phyloP scores from a whole-genome alignment of 192 early-diverging fungal species.

The Lobosporangium transversale region DNA sequence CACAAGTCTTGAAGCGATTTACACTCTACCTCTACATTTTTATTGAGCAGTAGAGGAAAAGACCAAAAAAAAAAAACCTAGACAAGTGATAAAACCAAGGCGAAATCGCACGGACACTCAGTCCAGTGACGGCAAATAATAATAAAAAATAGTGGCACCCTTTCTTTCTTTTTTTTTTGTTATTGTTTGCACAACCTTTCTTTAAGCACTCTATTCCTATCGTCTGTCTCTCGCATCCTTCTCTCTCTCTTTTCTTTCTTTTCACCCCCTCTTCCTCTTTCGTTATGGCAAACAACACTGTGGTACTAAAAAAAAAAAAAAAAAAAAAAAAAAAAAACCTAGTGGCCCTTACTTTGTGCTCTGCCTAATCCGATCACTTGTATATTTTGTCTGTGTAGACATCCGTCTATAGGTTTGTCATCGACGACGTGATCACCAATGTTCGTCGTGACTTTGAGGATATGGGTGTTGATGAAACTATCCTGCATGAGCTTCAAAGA shows the following conservation, averaged over 20 bases:
- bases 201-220: background rate
- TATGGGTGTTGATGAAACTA: conserved; percentile 87
- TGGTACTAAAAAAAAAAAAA: no score
- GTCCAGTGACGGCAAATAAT: background rate
- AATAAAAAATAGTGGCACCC: background rate
- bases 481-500: conserved; percentile 86
- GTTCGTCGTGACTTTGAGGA: conserved; percentile 88
- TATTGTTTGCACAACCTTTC: background rate
- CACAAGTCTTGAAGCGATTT: background rate
- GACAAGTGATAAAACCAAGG: background rate
- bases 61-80: background rate
- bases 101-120: background rate
- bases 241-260: background rate
- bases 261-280: background rate
- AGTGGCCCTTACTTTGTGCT: background rate
- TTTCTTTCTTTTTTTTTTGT: background rate
- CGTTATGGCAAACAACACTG: conserved; percentile 41
- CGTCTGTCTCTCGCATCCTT: background rate
- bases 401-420: conserved; percentile 85
- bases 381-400: conserved; percentile 32
- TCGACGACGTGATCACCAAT: conserved; percentile 93
- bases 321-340: no score
- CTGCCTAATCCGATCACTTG: background rate
- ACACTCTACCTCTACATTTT: background rate
- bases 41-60: background rate